Percentiles rank a stretch among this genome's conserved stretches.
Evolutionary conservation across 345 rosid species (phyloP).

Genomic region (Hypericum perforatum): DNA sequence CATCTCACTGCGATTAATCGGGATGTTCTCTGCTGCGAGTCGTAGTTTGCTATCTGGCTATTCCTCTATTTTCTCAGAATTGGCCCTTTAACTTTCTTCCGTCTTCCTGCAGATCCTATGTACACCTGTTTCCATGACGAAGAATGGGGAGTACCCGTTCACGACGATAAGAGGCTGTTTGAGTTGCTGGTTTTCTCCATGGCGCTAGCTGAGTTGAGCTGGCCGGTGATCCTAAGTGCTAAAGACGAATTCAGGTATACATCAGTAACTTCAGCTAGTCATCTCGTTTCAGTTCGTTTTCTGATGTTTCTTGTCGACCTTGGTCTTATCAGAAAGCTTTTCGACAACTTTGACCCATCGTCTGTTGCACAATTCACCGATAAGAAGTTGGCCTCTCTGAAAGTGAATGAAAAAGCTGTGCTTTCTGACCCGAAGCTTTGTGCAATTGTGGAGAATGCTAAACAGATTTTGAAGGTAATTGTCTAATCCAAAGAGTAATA

Average conservation of each 20-base stretch:
- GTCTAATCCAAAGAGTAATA: constrained; percentile 1
- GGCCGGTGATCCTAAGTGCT: constrained; percentile 67
- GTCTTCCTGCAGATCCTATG: constrained; percentile 37
- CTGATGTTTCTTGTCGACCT: constrained; percentile 13
- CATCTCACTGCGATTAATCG: no score
- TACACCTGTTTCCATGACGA: constrained; percentile 66
- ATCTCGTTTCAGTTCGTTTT: background rate
- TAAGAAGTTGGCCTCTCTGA: constrained; percentile 57
- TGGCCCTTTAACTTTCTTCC: constrained; percentile 4
- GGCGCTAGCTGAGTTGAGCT: constrained; percentile 87
- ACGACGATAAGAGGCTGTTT: constrained; percentile 63
- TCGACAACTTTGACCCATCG: constrained; percentile 56
- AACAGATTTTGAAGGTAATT: constrained; percentile 59
- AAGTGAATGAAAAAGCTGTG: constrained; percentile 47
- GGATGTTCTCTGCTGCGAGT: no score
- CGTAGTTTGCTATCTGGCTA: no score
- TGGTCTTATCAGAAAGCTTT: constrained; percentile 52
- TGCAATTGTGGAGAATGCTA: constrained; percentile 74
- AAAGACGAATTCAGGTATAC: constrained; percentile 58
- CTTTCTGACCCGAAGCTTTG: constrained; percentile 83
- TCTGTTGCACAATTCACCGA: constrained; percentile 55
- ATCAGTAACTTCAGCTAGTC: background rate
- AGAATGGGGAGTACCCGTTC: constrained; percentile 82
- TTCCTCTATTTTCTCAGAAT: background rate
- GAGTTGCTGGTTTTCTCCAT: constrained; percentile 86